Percentiles rank a stretch among this genome's conserved stretches.
phyloP scores from a whole-genome alignment of 2,329 filamentous ascomycete genomes.

The Fusarium nisikadoi region DNA sequence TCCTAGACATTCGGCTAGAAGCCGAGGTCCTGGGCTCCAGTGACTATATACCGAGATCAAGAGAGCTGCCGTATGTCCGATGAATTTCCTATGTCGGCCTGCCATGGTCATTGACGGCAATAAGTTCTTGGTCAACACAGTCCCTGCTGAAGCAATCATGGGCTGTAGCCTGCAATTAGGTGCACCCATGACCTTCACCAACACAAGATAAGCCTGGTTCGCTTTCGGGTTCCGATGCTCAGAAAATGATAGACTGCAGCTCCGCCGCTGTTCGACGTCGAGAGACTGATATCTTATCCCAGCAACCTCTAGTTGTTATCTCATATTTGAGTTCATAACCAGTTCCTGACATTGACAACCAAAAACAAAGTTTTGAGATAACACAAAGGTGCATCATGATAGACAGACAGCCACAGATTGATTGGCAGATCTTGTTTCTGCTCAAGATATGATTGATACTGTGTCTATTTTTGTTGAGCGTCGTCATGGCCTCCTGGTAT shows the following conservation, averaged over 20 bases:
- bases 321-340: neutral
- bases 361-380: constrained; percentile 17
- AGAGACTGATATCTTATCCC: neutral
- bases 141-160: neutral
- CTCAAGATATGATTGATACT: neutral
- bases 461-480: constrained; percentile 34
- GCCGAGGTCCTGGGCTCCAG: constrained; percentile 22
- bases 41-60: constrained; percentile 2
- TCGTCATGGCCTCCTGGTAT: constrained; percentile 6
- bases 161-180: neutral
- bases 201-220: neutral
- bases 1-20: constrained; percentile 16
- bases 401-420: neutral
- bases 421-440: constrained; percentile 13
- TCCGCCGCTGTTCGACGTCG: neutral
- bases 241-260: neutral
- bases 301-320: neutral
- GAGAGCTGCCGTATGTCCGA: constrained; percentile 24
- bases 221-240: neutral
- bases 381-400: constrained; percentile 7
- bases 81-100: neutral
- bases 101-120: neutral
- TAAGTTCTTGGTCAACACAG: neutral
- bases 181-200: neutral
- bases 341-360: neutral